Conservation (phyloP, 306 rosid species). For the Prunus padus region DNA sequence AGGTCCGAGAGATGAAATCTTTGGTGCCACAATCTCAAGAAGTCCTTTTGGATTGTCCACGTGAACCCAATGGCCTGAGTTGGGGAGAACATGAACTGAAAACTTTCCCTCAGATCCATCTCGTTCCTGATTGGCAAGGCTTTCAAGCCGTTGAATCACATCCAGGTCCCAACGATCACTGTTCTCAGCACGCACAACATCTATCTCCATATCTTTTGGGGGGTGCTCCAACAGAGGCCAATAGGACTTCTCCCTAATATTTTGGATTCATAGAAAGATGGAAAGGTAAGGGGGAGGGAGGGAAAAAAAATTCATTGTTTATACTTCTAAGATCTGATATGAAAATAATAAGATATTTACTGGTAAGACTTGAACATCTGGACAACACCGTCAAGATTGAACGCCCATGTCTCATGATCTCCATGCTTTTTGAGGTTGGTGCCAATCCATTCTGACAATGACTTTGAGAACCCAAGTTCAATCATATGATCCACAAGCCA, state of each 20-base stretch:
- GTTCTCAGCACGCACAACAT: slow-evolving; percentile 76
- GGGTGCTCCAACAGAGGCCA: slow-evolving; percentile 80
- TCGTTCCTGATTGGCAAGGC: slow-evolving; percentile 41
- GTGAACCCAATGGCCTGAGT: slow-evolving; percentile 96
- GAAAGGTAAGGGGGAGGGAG: not conserved
- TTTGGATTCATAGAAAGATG: not conserved
- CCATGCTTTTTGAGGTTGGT: slow-evolving; percentile 80
- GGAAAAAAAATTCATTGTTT: not conserved
- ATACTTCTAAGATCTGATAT: not conserved
- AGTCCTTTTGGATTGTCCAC: slow-evolving; percentile 89
- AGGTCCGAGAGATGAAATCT: slow-evolving; percentile 55
- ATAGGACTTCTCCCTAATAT: slow-evolving; percentile 64
- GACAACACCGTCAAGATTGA: slow-evolving; percentile 74
- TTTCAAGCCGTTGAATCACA: slow-evolving; percentile 51
- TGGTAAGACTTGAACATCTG: slow-evolving; percentile 86
- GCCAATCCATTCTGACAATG: slow-evolving; percentile 91
- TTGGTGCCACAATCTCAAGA: slow-evolving; percentile 72
- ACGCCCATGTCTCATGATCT: slow-evolving; percentile 78
- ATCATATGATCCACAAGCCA: slow-evolving; percentile 90
- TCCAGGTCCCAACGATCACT: slow-evolving; percentile 79
- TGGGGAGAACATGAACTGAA: slow-evolving; percentile 65
- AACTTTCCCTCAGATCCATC: slow-evolving; percentile 53
- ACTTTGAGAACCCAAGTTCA: slow-evolving; percentile 81
- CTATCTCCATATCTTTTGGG: slow-evolving; percentile 64
- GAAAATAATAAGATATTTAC: slow-evolving; percentile 32